phyloP scores from a whole-genome alignment of 495 filamentous ascomycete genomes.

The Penicillium cinerascens region DNA sequence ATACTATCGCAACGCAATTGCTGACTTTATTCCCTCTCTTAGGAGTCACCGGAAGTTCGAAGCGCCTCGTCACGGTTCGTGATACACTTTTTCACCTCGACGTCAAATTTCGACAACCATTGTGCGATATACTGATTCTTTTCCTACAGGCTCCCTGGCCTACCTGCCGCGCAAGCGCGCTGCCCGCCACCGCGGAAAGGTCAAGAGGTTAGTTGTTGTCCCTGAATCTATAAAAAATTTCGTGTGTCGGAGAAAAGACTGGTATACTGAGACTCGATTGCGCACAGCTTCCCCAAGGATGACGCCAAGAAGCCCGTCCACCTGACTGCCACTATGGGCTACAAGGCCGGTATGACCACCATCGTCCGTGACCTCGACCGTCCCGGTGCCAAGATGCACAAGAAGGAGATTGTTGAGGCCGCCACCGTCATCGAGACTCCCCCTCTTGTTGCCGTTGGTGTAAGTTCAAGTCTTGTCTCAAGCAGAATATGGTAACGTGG shows the following conservation, averaged over 20 bases:
- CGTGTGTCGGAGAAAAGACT: constrained; percentile 12
- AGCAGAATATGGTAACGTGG: too few species aligned
- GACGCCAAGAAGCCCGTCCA: constrained; percentile 99
- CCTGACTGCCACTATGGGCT: constrained; percentile 96
- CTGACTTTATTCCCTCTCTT: constrained; percentile 28
- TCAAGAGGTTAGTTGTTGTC: constrained; percentile 77
- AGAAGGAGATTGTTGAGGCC: constrained; percentile 99
- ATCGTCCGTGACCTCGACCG: constrained; percentile 99
- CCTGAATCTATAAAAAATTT: constrained; percentile 10
- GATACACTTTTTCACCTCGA: constrained; percentile 26
- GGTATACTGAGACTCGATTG: constrained; percentile 36
- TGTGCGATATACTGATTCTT: constrained; percentile 37
- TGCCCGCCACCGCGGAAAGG: constrained; percentile 93
- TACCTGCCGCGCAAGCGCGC: constrained; percentile 97
- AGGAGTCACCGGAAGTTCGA: constrained; percentile 79
- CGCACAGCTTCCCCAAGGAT: constrained; percentile 95
- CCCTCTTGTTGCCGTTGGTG: constrained; percentile 97
- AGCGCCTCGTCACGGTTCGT: constrained; percentile 90
- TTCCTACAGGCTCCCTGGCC: constrained; percentile 67
- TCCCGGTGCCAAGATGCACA: constrained; percentile 99
- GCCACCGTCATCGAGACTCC: constrained; percentile 99
- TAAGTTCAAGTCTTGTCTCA: too few species aligned
- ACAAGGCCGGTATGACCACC: constrained; percentile 99
- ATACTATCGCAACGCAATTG: constrained; percentile 20
- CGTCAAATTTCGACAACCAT: constrained; percentile 26